Evolutionary conservation across 139 green algal species (phyloP).

Genomic region (Asterochloris erici): DNA sequence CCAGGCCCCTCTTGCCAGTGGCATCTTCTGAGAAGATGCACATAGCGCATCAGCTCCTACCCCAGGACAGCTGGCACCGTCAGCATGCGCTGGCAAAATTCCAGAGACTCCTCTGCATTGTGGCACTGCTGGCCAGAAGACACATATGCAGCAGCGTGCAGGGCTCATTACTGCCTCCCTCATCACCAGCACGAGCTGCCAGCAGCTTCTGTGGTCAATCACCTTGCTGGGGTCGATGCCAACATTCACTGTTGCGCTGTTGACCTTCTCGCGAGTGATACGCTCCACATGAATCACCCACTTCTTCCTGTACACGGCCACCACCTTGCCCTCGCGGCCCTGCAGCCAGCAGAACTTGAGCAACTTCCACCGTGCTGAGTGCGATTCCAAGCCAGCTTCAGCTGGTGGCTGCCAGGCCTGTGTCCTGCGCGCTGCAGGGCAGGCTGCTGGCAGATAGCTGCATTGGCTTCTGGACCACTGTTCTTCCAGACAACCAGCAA

Average conservation of each 20-base stretch:
- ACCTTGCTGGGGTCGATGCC: conserved; percentile 97
- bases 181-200: no score
- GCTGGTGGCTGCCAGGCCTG: neutral
- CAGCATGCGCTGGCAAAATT: no score
- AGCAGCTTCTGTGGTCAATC: neutral
- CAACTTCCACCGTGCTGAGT: neutral
- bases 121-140: no score
- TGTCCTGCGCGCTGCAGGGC: neutral
- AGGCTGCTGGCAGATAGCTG: neutral
- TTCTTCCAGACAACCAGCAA: no score
- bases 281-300: conserved; percentile 99
- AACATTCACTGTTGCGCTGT: conserved; percentile 94
- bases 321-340: conserved; percentile 95
- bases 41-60: no score
- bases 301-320: conserved; percentile 97
- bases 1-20: no score
- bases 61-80: no score
- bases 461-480: no score
- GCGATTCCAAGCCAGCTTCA: neutral
- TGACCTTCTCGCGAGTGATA: conserved; percentile 98
- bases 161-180: no score
- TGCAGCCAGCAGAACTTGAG: conserved; percentile 22
- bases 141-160: no score
- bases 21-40: no score
- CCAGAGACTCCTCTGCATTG: no score